Conservation (phyloP, 345 rosid species). For the Eucalyptus albens region DNA sequence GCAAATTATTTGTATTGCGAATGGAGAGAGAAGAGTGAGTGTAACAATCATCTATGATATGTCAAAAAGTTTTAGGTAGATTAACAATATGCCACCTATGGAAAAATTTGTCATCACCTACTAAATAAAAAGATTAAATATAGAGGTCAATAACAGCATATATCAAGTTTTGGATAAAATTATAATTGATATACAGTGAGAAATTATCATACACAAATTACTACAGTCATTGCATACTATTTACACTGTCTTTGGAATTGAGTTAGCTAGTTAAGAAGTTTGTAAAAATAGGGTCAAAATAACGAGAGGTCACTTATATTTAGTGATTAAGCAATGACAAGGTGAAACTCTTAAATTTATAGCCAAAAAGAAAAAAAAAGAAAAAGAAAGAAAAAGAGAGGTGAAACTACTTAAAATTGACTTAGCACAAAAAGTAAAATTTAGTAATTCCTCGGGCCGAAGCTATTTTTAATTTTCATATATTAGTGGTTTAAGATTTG, state of each 20-base stretch:
- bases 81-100: not conserved
- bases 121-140: not conserved
- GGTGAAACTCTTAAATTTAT: not conserved
- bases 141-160: not conserved
- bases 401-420: not conserved
- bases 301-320: not conserved
- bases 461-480: not conserved
- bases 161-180: not conserved
- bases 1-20: not conserved
- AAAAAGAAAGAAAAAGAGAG: not conserved
- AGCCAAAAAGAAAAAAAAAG: not conserved
- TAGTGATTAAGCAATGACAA: not conserved
- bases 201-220: not conserved
- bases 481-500: not conserved
- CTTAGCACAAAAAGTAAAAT: not conserved
- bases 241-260: not conserved
- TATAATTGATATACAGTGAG: not conserved
- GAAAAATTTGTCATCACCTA: not conserved
- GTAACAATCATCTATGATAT: not conserved
- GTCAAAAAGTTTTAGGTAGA: not conserved
- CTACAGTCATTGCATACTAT: not conserved
- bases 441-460: not conserved
- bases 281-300: not conserved
- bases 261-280: not conserved
- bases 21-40: not conserved